Conservation (phyloP, 2,329 filamentous ascomycete species). For the Xylariaceae sp. region DNA sequence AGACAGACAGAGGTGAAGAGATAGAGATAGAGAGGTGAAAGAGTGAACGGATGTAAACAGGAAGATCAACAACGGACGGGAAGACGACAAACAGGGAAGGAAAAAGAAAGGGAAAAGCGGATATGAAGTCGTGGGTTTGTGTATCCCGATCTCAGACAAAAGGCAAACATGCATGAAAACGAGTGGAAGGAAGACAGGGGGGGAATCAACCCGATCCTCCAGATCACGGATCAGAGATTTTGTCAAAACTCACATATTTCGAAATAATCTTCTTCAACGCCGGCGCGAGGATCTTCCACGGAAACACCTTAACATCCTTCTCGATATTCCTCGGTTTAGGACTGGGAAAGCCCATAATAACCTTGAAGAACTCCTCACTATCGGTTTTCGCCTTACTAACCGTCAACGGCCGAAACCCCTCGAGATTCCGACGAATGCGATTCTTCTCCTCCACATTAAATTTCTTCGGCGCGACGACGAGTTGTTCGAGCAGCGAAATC, state of each 20-base stretch:
- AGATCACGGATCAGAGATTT: neutral
- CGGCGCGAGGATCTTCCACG: slow-evolving; percentile 82
- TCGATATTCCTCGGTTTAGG: slow-evolving; percentile 97
- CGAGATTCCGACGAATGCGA: slow-evolving; percentile 88
- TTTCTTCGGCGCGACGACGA: slow-evolving; percentile 67
- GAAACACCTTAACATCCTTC: slow-evolving; percentile 98
- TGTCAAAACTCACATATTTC: slow-evolving; percentile 61
- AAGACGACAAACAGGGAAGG: neutral
- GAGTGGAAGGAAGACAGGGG: neutral
- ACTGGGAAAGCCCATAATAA: slow-evolving; percentile 95
- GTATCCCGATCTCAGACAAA: neutral
- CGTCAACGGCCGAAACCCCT: slow-evolving; percentile 86
- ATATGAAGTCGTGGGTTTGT: neutral
- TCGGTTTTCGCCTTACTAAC: slow-evolving; percentile 90
- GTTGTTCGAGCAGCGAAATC: slow-evolving; percentile 86
- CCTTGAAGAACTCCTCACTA: slow-evolving; percentile 96
- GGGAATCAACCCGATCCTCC: neutral
- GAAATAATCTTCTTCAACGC: slow-evolving; percentile 97
- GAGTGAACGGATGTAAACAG: neutral
- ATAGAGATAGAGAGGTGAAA: neutral
- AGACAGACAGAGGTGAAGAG: neutral
- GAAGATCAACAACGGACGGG: neutral
- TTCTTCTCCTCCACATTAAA: slow-evolving; percentile 99
- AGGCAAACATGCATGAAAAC: neutral
- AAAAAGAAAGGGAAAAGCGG: neutral